Evolutionary conservation across 106 monocot species (phyloP), one percentile per base, ranked within the genome.

Genomic region (Chionographis japonica): DNA sequence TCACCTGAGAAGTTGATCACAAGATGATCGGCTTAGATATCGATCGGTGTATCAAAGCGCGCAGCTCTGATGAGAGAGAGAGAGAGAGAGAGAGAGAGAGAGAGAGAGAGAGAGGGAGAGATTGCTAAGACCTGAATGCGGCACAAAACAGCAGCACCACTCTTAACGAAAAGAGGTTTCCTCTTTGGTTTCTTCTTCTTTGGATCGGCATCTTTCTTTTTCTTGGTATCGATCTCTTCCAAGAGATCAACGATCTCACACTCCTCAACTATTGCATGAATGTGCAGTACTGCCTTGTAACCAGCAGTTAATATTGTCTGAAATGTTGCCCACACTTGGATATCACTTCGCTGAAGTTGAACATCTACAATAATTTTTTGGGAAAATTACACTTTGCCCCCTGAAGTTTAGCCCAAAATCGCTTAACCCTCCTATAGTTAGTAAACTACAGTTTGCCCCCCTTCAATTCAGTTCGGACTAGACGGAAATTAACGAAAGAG

Each of bases 251-350:
- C 87, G 75, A 93, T 98, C 69, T 98, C 97, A 65, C 92, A 92
- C 68, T 98, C 97, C 78, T 98, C 97, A 10, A 92, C 92, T 51
- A 92, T 60, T 37, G 97, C 70, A 67, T 98, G 97, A 68, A 98
- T 87, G 65, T 98, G 97, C 62, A 98, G 63, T 2, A 98, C 72
- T 38, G 97, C 97, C 63, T 90, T 98, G 79, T 92, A 98, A 36
- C 97, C 97, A 69, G 97, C 92, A 65, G 97, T 98, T 27, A 98
- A 98, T 51, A 98, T 92, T 35, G 92, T 92, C 97, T 97, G 75
- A 38, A 4, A 36, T 37, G 79, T 50, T 38, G 49, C 66, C 9
- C 72, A 8, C 13, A 17, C 52, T 16, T 43, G 40, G 51, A 50
- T 27, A 27, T 27, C 27, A 27, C 27, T 27, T 27, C 27, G 27